Evolutionary conservation across 1,284 basidiomycete species (phyloP).

Genomic region (Sporisorium reilianum): DNA sequence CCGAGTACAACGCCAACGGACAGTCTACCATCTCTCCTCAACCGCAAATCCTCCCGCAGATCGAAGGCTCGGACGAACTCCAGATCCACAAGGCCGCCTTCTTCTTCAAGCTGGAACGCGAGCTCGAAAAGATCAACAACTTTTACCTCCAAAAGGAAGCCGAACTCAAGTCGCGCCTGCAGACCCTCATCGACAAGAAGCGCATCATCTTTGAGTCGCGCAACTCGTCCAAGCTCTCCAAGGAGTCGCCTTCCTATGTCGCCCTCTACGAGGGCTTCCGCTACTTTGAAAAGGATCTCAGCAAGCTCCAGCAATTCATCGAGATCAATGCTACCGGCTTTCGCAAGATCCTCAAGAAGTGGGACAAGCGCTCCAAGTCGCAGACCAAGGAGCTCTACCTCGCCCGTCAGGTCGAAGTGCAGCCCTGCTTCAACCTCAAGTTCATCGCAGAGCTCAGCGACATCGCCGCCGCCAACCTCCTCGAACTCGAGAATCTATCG

Average conservation of each 20-base stretch:
- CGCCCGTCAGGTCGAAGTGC: conserved; percentile 95
- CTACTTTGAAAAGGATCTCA: conserved; percentile 93
- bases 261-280: conserved; percentile 94
- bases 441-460: conserved; percentile 96
- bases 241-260: conserved; percentile 65
- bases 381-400: conserved; percentile 97
- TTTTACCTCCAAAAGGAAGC: conserved; percentile 99
- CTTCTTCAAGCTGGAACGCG: conserved; percentile 98
- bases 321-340: conserved; percentile 98
- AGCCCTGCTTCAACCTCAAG: conserved; percentile 84
- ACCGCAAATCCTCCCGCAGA: conserved; percentile 54
- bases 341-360: conserved; percentile 98
- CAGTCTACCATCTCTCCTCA: conserved; percentile 34
- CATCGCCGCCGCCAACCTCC: conserved; percentile 89
- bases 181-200: conserved; percentile 95
- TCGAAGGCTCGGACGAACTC: conserved; percentile 63
- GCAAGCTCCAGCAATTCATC: conserved; percentile 94
- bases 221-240: conserved; percentile 57
- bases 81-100: conserved; percentile 93
- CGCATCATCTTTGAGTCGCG: conserved; percentile 71
- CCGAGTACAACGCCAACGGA: conserved; percentile 66
- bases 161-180: conserved; percentile 86
- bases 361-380: conserved; percentile 95
- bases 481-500: conserved; percentile 83
- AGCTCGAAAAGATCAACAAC: conserved; percentile 99